phyloP scores from a whole-genome alignment of 1,284 basidiomycete genomes.

The Tremellales sp. region DNA sequence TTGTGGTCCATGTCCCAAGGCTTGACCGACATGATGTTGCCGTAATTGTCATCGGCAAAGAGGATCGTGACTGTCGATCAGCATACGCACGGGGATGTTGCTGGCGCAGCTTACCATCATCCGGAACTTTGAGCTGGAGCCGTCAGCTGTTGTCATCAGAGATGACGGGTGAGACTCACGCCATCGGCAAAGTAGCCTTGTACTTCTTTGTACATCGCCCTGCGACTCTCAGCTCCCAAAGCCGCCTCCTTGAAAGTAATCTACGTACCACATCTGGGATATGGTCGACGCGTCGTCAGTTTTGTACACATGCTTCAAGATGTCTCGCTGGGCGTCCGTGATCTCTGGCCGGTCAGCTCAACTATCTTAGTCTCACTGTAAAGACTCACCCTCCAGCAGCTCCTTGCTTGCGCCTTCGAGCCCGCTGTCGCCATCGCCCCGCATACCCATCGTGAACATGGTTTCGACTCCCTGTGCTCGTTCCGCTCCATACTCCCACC shows the following conservation, averaged over 20 bases:
- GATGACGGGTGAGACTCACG: conserved; percentile 38
- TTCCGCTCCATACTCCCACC: conserved; percentile 34
- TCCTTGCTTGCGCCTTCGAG: conserved; percentile 27
- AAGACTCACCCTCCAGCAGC: conserved; percentile 22
- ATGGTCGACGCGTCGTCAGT: conserved; percentile 45
- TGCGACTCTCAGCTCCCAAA: neutral
- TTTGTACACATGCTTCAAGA: conserved; percentile 58
- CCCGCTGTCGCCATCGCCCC: conserved; percentile 35
- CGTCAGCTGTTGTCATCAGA: conserved; percentile 40
- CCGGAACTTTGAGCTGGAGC: conserved; percentile 40
- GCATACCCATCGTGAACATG: conserved; percentile 35
- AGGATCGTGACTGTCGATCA: conserved; percentile 18
- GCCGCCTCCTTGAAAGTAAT: conserved; percentile 53
- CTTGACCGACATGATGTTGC: conserved; percentile 49
- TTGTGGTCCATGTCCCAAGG: conserved; percentile 56
- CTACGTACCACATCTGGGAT: conserved; percentile 11
- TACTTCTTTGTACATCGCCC: conserved; percentile 57
- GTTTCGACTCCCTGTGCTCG: conserved; percentile 32
- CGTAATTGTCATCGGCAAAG: conserved; percentile 45
- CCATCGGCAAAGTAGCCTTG: conserved; percentile 60
- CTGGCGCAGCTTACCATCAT: conserved; percentile 30
- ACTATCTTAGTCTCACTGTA: neutral
- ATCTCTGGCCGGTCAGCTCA: conserved; percentile 41
- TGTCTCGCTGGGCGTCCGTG: conserved; percentile 60
- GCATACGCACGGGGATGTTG: neutral